Conservation (phyloP, 208 protist genomes). For the Crithidia brevicula region DNA sequence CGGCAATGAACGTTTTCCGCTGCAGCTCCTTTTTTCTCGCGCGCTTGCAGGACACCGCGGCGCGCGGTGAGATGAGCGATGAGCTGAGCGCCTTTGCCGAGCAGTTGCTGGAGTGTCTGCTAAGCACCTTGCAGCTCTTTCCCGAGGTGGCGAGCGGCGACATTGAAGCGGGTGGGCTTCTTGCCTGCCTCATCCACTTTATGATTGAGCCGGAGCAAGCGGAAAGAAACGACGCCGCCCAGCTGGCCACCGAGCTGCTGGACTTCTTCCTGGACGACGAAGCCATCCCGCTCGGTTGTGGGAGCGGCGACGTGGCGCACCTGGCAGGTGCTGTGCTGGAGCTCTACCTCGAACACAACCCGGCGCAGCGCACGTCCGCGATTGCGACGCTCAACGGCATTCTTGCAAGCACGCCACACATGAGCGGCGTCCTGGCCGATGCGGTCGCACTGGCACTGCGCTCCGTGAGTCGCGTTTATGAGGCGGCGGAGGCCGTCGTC, state of each 20-base stretch:
- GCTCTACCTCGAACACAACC: constrained; percentile 54
- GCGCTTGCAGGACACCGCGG: constrained; percentile 19
- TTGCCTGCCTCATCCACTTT: constrained; percentile 46
- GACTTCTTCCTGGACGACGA: constrained; percentile 60
- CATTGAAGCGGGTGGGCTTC: constrained; percentile 22
- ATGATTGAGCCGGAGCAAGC: constrained; percentile 30
- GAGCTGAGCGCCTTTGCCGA: constrained; percentile 22
- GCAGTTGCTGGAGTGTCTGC: constrained; percentile 51
- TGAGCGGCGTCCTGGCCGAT: constrained; percentile 18
- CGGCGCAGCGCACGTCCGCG: constrained; percentile 15
- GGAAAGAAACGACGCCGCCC: constrained; percentile 10
- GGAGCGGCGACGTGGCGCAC: constrained; percentile 45
- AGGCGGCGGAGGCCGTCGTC: constrained; percentile 25
- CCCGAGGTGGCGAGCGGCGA: constrained; percentile 37
- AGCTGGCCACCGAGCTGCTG: constrained; percentile 30
- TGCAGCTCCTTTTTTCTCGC: constrained; percentile 38
- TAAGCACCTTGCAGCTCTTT: constrained; percentile 48
- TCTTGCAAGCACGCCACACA: constrained; percentile 23
- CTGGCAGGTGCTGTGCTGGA: constrained; percentile 52
- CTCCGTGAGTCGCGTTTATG: constrained; percentile 31
- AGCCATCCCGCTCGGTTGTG: constrained; percentile 62
- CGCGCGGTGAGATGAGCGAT: background rate
- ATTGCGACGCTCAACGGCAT: constrained; percentile 15
- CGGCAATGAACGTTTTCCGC: constrained; percentile 35
- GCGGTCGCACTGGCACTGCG: constrained; percentile 28